A percentile compares a stretch with the other conserved stretches of the same genome.
phyloP scores from a whole-genome alignment of 2,329 filamentous ascomycete species.

The Acephala macrosclerotiorum region DNA sequence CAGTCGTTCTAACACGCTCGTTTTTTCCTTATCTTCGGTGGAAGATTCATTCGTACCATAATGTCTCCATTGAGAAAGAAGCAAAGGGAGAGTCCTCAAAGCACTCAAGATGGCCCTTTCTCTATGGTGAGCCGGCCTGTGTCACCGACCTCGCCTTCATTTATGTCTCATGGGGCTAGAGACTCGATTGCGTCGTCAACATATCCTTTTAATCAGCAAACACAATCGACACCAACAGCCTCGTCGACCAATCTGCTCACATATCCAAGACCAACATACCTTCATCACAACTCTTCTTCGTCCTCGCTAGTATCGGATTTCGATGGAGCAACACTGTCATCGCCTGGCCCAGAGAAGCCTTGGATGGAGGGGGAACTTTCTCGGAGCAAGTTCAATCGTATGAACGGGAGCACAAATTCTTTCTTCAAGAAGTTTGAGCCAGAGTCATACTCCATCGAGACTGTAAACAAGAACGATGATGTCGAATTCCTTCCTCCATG shows the following conservation, averaged over 20 bases:
- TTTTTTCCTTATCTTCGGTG: conserved; percentile 7
- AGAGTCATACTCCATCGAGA: conserved; percentile 27
- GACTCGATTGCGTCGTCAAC: conserved; percentile 1
- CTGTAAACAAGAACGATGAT: conserved; percentile 34
- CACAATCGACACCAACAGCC: not conserved
- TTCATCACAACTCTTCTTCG: conserved; percentile 11
- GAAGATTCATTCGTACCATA: not conserved
- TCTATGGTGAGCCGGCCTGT: conserved; percentile 10
- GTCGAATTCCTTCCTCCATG: conserved; percentile 29
- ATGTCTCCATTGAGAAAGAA: not conserved
- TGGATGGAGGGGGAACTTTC: conserved; percentile 5
- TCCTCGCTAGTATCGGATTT: conserved; percentile 13
- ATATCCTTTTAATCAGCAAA: not conserved
- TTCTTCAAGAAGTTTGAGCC: conserved; percentile 25
- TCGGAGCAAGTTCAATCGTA: not conserved
- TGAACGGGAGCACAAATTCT: conserved; percentile 10
- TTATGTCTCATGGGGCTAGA: not conserved
- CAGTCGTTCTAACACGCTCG: conserved; percentile 12
- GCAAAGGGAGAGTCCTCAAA: not conserved
- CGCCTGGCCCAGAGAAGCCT: conserved; percentile 3
- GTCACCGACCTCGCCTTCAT: conserved; percentile 12
- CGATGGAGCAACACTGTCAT: conserved; percentile 12
- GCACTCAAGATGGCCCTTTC: not conserved
- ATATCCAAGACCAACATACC: conserved; percentile 15
- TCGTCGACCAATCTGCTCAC: conserved; percentile 13